phyloP scores from a whole-genome alignment of 2,329 filamentous ascomycete genomes.

The Xenoacremonium recifei region DNA sequence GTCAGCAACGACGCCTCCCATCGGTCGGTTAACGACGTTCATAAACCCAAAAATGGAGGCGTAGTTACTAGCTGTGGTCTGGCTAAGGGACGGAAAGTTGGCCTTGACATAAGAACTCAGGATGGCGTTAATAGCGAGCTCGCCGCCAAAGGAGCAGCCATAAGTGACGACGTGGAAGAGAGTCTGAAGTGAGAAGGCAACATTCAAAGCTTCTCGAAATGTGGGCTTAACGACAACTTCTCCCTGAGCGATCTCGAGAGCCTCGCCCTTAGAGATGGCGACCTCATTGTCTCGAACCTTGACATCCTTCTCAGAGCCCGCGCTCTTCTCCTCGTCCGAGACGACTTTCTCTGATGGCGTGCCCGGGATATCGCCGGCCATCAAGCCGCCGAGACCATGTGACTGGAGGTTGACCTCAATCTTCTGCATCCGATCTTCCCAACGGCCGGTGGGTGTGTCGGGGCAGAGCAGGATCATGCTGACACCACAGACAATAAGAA shows the following conservation, averaged over 20 bases:
- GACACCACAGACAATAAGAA: slow-evolving; percentile 66
- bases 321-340: slow-evolving; percentile 34
- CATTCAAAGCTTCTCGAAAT: slow-evolving; percentile 42
- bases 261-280: slow-evolving; percentile 47
- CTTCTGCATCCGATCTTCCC: slow-evolving; percentile 68
- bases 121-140: slow-evolving; percentile 59
- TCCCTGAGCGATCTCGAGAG: slow-evolving; percentile 52
- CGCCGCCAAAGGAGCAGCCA: slow-evolving; percentile 61
- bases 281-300: slow-evolving; percentile 43
- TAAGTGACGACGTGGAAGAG: slow-evolving; percentile 56
- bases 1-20: slow-evolving; percentile 60
- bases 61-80: slow-evolving; percentile 58
- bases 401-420: slow-evolving; percentile 51
- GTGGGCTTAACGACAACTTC: slow-evolving; percentile 58
- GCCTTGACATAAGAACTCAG: slow-evolving; percentile 58
- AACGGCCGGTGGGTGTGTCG: slow-evolving; percentile 80
- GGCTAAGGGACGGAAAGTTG: slow-evolving; percentile 56
- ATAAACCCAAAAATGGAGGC: slow-evolving; percentile 74
- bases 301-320: slow-evolving; percentile 34
- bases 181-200: slow-evolving; percentile 54
- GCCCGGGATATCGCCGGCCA: slow-evolving; percentile 46
- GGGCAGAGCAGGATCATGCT: slow-evolving; percentile 71
- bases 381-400: slow-evolving; percentile 37
- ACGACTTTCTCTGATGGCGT: slow-evolving; percentile 39
- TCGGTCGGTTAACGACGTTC: slow-evolving; percentile 65